A percentile compares a stretch with the other conserved stretches of the same genome.
Evolutionary conservation across 805 yeast genomes (phyloP).

Genomic region (Brettanomyces naardenensis): DNA sequence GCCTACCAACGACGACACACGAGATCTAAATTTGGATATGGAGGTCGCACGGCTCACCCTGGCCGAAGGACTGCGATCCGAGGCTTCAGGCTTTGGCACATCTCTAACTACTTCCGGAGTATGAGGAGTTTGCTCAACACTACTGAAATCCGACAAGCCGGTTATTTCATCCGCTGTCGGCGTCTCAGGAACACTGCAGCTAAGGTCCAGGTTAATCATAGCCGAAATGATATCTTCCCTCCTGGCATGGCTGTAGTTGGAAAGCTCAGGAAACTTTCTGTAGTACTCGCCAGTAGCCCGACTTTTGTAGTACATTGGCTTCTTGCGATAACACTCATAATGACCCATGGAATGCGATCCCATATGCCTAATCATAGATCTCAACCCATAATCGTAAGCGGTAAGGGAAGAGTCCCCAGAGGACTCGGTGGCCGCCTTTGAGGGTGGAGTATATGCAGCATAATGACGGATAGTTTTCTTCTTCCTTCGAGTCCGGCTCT

Average conservation of each 20-base stretch:
- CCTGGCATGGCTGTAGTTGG: not conserved
- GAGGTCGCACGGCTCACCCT: not conserved
- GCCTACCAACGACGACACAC: not conserved
- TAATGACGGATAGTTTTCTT: not conserved
- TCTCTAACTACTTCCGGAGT: too few relatives aligned
- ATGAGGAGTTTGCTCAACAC: too few relatives aligned
- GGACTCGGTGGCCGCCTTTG: not conserved
- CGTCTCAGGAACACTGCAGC: not conserved
- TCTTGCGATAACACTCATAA: constrained; percentile 79
- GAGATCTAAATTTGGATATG: not conserved
- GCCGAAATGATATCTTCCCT: not conserved
- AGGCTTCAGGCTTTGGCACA: too few relatives aligned
- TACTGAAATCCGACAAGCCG: not conserved
- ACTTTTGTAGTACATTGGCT: constrained; percentile 51
- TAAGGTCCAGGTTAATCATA: not conserved
- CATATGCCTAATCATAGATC: constrained; percentile 72
- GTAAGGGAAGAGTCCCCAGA: not conserved
- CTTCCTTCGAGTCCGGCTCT: not conserved
- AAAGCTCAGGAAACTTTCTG: constrained; percentile 10
- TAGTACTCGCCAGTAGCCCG: constrained; percentile 19
- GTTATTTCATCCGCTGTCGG: not conserved
- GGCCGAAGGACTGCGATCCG: too few relatives aligned
- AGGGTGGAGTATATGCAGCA: not conserved
- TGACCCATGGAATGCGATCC: constrained; percentile 90
- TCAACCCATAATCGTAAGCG: constrained; percentile 40